Base-by-base conservation (phyloP, 2,329 filamentous ascomycete species). In the Calonectria pseudoreteaudii region DNA sequence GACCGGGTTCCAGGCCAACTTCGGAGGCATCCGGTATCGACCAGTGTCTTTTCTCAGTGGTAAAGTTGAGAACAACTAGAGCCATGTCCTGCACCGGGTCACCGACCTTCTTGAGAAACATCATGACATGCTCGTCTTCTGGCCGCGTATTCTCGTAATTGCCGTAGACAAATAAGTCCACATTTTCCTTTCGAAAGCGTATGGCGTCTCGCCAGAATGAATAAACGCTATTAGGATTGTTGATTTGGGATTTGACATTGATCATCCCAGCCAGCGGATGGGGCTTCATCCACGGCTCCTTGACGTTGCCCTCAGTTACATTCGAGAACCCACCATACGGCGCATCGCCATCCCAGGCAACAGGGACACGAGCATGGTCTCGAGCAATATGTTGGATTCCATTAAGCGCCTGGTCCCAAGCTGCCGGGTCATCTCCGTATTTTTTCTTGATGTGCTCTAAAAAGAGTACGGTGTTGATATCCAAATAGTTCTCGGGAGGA, bases 161-260 rank as follows among this genome's bases (percentile, higher is more conserved):
- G 16, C 83, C 83, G 60, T 85, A 85, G 0, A 84, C 83, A 8
- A 81, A 66, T 0, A 84, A 34, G 31, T 84, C 82, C 2, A 76
- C 76, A 47, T 84, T 78, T 66, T 84, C 77, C 9, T 76, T 77
- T 41, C 83, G 75, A 64, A 83, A 83, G 1, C 28, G 71, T 0
- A 81, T 68, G 66, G 78, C 77, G 28, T 78, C 81, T 70, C 79
- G 81, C 82, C 83, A 85, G 53, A 82, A 85, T 1, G 78, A 77
- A 0, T 83, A 68, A 1, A 83, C 82, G 31, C 86, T 87, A 0
- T 82, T 71, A 0, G 82, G 73, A 34, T 88, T 84, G 0, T 84
- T 74, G 0, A 84, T 75, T 79, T 94, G 92, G 1, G 86, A 85
- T 16, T 87, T 86, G 1, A 91, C 92, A 72, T 94, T 93, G 80